Base-by-base conservation (phyloP, 1,284 basidiomycete genomes). In the Pseudozyma sp. region DNA sequence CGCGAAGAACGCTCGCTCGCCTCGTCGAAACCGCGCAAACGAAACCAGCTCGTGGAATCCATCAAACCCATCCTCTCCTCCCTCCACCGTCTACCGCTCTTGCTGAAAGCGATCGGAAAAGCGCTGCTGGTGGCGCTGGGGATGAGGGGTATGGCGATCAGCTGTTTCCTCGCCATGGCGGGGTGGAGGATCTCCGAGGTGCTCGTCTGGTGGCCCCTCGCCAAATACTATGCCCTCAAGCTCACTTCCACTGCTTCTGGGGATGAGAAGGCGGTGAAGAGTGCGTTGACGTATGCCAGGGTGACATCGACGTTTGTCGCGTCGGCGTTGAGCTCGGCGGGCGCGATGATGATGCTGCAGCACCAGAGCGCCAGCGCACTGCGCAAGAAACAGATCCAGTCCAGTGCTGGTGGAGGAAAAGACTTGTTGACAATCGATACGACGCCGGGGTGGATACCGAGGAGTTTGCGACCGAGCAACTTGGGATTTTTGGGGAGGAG, bases 101-200 rank as follows among this genome's bases (percentile, higher is more conserved):
- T 72, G 29, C 34, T 73, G 7, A 49, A 60, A 14, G 62, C 66
- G 4, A 64, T 78, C 14, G 61, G 54, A 16, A 62, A 57, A 10
- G 68, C 76, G 17, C 24, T 72, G 47, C 19, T 65, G 11, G 60
- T 51, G 0, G 69, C 78, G 0, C 60, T 78, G 7, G 74, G 74
- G 3, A 55, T 72, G 3, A 52, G 64, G 35, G 78, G 78, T 1
- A 77, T 78, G 74, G 78, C 76, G 2, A 51, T 66, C 19, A 60
- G 68, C 47, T 78, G 75, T 44, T 66, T 71, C 30, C 48, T 74
- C 7, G 78, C 76, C 11, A 75, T 78, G 68, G 74, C 74, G 1
- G 69, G 70, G 11, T 72, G 66, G 56, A 53, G 57, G 31, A 56
- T 77, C 43, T 76, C 73, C 0, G 73, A 76, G 49, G 43, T 50